phyloP scores from a whole-genome alignment of 2,329 filamentous ascomycete species.

The Ceratocystis cubensis region DNA sequence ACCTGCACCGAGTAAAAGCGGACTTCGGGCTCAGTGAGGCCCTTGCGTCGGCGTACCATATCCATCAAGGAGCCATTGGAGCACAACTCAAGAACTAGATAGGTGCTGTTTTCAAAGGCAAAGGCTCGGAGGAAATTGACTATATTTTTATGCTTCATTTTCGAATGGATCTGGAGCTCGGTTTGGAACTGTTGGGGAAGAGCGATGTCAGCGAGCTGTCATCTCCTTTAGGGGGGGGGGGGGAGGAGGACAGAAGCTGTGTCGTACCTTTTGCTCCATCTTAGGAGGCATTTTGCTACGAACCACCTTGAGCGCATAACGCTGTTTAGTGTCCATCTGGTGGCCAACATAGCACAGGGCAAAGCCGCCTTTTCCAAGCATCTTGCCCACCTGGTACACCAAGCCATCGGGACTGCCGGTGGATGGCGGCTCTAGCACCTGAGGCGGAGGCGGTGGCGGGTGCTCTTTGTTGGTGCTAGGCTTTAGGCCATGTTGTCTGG shows the following conservation, averaged over 20 bases:
- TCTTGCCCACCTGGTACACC: slow-evolving; percentile 59
- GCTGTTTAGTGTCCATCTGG: slow-evolving; percentile 51
- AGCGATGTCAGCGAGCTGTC: slow-evolving; percentile 18
- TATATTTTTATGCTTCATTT: slow-evolving; percentile 90
- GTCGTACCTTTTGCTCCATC: slow-evolving; percentile 65
- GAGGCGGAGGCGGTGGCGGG: slow-evolving; percentile 48
- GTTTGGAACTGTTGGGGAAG: slow-evolving; percentile 47
- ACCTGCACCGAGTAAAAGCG: slow-evolving; percentile 90
- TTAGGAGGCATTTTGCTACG: slow-evolving; percentile 71
- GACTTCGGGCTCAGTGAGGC: slow-evolving; percentile 84
- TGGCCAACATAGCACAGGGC: slow-evolving; percentile 68
- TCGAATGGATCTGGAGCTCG: slow-evolving; percentile 95
- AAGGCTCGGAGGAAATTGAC: slow-evolving; percentile 94
- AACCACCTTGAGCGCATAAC: slow-evolving; percentile 70
- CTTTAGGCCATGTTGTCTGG: slow-evolving; percentile 36
- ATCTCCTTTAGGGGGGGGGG: not conserved
- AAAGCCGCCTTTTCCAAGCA: slow-evolving; percentile 71
- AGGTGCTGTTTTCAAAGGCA: slow-evolving; percentile 76
- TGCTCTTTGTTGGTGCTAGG: slow-evolving; percentile 53
- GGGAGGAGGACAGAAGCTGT: not conserved
- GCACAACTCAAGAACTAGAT: slow-evolving; percentile 87
- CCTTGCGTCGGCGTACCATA: slow-evolving; percentile 86
- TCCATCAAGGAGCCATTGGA: slow-evolving; percentile 95
- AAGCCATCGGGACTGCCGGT: slow-evolving; percentile 56
- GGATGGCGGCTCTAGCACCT: slow-evolving; percentile 51